Evolutionary conservation across 176 grass and related monocot genomes (phyloP), one percentile per base, ranked within the genome.

Genomic region (Canna indica): DNA sequence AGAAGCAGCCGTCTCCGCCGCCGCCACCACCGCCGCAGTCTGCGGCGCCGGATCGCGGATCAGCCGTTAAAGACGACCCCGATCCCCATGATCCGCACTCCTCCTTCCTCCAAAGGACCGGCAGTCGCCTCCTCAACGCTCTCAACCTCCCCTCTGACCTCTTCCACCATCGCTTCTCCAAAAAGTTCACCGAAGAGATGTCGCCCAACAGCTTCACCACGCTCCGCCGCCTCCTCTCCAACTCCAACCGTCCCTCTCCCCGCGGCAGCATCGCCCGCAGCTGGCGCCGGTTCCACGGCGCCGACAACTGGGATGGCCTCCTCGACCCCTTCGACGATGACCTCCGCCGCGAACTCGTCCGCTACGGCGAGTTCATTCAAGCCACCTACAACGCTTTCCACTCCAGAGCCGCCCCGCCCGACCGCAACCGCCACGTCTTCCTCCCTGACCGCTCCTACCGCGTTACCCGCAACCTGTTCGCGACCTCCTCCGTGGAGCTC

Each of bases 321-420:
- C 73, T 87, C 38, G 74, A 63, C 76, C 84, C 80, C 41, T 76
- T 87, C 16, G 53, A 87, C 28, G 80, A 77, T 27, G 56, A 68
- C 18, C 84, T 87, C 42, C 76, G 80, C 7, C 61, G 68, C 15
- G 84, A 87, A 62, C 73, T 87, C n/a, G 27, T 80, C 41, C 80
- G 84, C 27, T 87, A 80, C 73, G 84, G 85, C 35, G 62, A 73
- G 54, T 77, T 87, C 68, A 80, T 73, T 25, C 80, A 70, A 22
- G 77, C 85, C 3, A 80, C 80, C 3, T 87, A 87, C 69, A 67
- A 61, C 50, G 6, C 50, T n/a, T 69, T 73, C 2, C 33, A 80
- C 36, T 82, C 80, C 30, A 79, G 67, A 20, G 72, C 59, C 0
- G 39, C 59, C 60, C 72, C 67, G 76, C 20, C 78, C 27, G 76